Conservation (phyloP, 2,329 filamentous ascomycete genomes). For the Penicillium sp. region DNA sequence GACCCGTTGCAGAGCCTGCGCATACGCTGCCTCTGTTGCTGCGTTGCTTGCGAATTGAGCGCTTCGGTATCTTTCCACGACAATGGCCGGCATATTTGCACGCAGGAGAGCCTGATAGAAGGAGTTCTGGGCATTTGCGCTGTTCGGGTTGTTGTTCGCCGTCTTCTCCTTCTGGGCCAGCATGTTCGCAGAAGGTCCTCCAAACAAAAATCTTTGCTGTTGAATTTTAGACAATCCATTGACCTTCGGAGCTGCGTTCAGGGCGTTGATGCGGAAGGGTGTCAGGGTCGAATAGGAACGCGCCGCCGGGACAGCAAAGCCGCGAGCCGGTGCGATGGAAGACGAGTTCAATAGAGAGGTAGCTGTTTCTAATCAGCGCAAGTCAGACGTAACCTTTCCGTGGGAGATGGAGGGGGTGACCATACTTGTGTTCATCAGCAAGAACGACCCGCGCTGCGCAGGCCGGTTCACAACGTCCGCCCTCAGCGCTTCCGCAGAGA, state of each 20-base stretch:
- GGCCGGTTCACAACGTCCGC: slow-evolving; percentile 18
- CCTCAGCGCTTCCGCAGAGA: slow-evolving; percentile 27
- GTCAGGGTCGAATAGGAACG: slow-evolving; percentile 38
- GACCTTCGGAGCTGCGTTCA: slow-evolving; percentile 22
- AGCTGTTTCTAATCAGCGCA: slow-evolving; percentile 10
- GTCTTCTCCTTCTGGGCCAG: slow-evolving; percentile 85
- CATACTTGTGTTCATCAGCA: slow-evolving; percentile 22
- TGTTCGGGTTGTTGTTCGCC: slow-evolving; percentile 87
- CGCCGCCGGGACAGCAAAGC: slow-evolving; percentile 14
- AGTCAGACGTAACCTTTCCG: not conserved
- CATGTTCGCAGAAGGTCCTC: slow-evolving; percentile 52
- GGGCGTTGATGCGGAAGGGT: slow-evolving; percentile 25
- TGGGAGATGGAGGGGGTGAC: not conserved
- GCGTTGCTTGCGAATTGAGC: slow-evolving; percentile 79
- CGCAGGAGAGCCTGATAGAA: slow-evolving; percentile 90
- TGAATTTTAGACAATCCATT: slow-evolving; percentile 30
- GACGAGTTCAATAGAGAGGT: slow-evolving; percentile 17
- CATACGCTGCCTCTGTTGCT: slow-evolving; percentile 74
- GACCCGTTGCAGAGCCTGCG: slow-evolving; percentile 67
- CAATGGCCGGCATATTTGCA: slow-evolving; percentile 89
- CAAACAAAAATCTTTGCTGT: slow-evolving; percentile 41
- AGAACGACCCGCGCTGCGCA: slow-evolving; percentile 17
- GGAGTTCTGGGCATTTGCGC: slow-evolving; percentile 82
- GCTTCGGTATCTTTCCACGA: slow-evolving; percentile 85
- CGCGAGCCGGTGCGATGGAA: slow-evolving; percentile 17